Conservation (phyloP, 73 alveolate species). For the Paramecium bursaria region DNA sequence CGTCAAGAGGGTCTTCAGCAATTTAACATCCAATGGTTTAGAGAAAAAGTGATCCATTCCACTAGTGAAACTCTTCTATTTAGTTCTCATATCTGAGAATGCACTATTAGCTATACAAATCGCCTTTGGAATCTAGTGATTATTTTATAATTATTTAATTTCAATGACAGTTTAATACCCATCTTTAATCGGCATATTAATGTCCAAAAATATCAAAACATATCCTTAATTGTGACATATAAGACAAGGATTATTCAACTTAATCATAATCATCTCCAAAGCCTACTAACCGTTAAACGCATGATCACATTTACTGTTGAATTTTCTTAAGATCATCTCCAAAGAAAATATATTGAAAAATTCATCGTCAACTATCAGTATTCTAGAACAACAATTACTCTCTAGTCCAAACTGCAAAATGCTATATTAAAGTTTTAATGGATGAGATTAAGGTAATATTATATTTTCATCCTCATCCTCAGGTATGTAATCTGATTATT, state of each 20-base stretch:
- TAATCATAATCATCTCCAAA: background rate
- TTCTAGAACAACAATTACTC: constrained; percentile 41
- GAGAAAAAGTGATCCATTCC: constrained; percentile 37
- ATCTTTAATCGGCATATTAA: constrained; percentile 56
- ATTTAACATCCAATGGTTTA: constrained; percentile 29
- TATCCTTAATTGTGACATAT: background rate
- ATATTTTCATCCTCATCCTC: constrained; percentile 25
- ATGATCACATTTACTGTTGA: background rate
- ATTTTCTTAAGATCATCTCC: constrained; percentile 23
- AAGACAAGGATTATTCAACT: background rate
- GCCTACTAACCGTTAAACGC: constrained; percentile 31
- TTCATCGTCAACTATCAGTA: constrained; percentile 51
- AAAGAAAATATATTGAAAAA: constrained; percentile 30
- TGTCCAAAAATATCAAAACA: constrained; percentile 33
- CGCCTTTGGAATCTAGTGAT: background rate
- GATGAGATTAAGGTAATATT: too few species aligned
- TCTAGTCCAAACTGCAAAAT: constrained; percentile 4
- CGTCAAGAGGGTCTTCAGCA: background rate
- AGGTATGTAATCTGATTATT: background rate
- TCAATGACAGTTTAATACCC: background rate
- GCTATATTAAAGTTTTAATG: constrained; percentile 39
- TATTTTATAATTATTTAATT: background rate
- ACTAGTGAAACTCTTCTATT: background rate
- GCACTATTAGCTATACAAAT: constrained; percentile 32
- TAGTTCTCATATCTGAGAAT: constrained; percentile 26